Base-by-base conservation (phyloP, 179 eudicot genomes). In the Carnegiea gigantea region DNA sequence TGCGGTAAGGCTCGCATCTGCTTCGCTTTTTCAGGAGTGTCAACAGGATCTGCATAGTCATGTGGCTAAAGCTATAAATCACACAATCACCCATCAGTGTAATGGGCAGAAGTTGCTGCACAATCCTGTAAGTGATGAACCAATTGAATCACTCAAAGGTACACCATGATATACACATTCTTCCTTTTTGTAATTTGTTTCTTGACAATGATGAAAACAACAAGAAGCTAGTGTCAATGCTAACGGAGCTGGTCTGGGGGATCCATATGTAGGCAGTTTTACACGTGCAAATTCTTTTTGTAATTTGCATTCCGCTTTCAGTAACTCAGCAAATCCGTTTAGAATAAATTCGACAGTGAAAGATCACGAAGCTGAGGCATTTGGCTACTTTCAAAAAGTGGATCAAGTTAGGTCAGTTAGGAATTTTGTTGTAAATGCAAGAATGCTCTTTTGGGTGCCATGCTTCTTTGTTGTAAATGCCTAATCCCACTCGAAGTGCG, bases 51-150 rank as follows among this genome's bases (percentile, higher is more conserved):
- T 54, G 53, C 83, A 80, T 9, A 74, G 64, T 80, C 79, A 86
- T 26, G 72, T 83, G 9, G 75, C 57, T 71, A 59, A n/a, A 71
- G 71, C 83, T 57, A 1, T 75, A 77, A 80, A 70, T 74, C 80
- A 48, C 75, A 44, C 65, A 70, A 65, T 53, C 70, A 79, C 79
- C 70, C 76, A 60, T 78, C 88, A 80, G 26, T 86, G 70, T 82
- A 74, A 77, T 13, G 86, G 88, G 70, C 88, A 80, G 48, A 88
- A 81, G 80, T 67, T 83, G 57, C 54, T 83, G 44, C 82, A 74
- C 21, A 78, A 85, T 80, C 54, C 78, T 62, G 70, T 83, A 62
- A 83, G 79, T 38, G 91, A 92, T 70, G 93, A 89, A 75, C 82
- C 86, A 40, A 73, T 85, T 48, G 82, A 86, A 71, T 84, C 84